These are phyloP conservation scores for Sideroxylon spinosum DNA, from an alignment of 179 eudicot species.

Conservation along the genomic window DNA sequence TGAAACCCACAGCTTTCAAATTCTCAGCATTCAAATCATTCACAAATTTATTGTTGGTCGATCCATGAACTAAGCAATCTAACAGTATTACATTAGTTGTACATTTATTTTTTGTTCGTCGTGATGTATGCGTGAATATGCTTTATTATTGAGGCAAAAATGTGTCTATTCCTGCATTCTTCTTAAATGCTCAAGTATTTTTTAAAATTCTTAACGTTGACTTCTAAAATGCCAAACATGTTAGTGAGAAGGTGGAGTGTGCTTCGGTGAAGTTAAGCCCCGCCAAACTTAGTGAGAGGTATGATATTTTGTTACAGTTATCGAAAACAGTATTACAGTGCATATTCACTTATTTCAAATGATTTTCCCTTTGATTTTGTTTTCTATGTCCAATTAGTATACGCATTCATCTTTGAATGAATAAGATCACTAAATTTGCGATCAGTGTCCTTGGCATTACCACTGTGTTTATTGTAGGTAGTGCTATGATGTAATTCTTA, in stretches of 20 bases:
- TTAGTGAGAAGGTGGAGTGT: conserved; percentile 97
- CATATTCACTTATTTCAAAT: not conserved
- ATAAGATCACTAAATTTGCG: not conserved
- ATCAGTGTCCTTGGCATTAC: not conserved
- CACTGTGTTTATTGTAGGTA: not conserved
- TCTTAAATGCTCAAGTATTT: not conserved
- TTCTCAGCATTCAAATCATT: too few relatives aligned
- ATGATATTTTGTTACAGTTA: conserved; percentile 1
- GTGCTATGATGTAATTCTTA: not conserved
- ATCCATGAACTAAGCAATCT: too few relatives aligned
- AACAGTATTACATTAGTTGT: too few relatives aligned
- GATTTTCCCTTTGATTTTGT: not conserved
- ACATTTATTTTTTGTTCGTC: too few relatives aligned
- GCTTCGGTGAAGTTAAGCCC: conserved; percentile 85
- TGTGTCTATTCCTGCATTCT: not conserved
- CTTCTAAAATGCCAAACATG: conserved; percentile 41
- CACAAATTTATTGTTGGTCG: too few relatives aligned
- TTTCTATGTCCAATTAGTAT: not conserved
- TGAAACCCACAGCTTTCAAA: too few relatives aligned
- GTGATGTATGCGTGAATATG: not conserved
- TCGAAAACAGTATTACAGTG: not conserved
- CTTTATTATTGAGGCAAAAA: not conserved
- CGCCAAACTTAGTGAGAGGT: conserved; percentile 69
- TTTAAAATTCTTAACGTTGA: not conserved
- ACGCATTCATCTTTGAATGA: not conserved